Percentiles rank a stretch among this genome's conserved stretches.
Evolutionary conservation across 129 eudicot species (phyloP).

Genomic region (Flaveria sonorensis): DNA sequence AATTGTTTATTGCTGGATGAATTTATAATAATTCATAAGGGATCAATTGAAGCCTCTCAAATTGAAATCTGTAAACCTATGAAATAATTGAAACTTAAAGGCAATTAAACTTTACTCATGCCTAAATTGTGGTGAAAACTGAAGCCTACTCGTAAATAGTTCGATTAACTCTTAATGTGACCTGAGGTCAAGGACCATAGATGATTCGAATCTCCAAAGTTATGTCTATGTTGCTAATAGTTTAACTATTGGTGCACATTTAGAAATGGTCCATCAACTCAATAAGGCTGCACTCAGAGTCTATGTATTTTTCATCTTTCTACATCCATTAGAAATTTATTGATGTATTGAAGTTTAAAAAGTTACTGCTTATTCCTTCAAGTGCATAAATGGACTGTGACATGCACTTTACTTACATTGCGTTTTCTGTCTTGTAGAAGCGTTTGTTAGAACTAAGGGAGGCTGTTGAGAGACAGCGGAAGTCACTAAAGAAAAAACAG

Average conservation of each 20-base stretch:
- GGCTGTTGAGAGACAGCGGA: slow-evolving; percentile 93
- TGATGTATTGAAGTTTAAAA: no score
- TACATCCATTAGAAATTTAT: neutral
- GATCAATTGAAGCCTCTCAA: neutral
- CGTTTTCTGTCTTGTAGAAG: slow-evolving; percentile 48
- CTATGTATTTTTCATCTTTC: neutral
- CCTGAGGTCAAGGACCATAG: slow-evolving; percentile 3
- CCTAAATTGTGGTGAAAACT: slow-evolving; percentile 7
- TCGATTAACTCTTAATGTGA: neutral
- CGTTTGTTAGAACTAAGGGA: slow-evolving; percentile 81
- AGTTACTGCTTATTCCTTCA: neutral
- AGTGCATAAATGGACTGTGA: slow-evolving; percentile 6
- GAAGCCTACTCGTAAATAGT: neutral
- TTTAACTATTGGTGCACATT: slow-evolving; percentile 12
- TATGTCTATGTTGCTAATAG: neutral
- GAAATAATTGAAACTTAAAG: slow-evolving; percentile 2
- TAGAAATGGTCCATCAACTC: slow-evolving; percentile 20
- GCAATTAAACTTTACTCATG: neutral
- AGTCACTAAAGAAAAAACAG: slow-evolving; percentile 78
- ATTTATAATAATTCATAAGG: neutral
- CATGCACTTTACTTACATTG: slow-evolving; percentile 13
- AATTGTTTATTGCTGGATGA: neutral
- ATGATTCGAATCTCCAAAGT: neutral
- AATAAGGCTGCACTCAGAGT: neutral
- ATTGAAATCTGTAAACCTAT: slow-evolving; percentile 1